Percentiles rank a stretch among this genome's conserved stretches.
phyloP scores from a whole-genome alignment of 352 stramenopile species.

The Blastocystis sp. region DNA sequence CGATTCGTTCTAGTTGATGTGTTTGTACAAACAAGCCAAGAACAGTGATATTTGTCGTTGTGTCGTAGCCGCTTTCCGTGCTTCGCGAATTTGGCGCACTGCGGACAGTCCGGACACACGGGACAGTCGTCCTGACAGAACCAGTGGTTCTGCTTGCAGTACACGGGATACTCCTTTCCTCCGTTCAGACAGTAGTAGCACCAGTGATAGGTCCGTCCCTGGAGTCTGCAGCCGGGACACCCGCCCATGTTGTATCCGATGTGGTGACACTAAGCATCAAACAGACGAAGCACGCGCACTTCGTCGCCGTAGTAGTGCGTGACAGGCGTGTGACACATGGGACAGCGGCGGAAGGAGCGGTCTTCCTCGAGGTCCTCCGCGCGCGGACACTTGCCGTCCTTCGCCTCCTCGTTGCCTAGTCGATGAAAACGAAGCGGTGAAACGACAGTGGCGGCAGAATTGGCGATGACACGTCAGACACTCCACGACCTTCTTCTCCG shows the following conservation, averaged over 20 bases:
- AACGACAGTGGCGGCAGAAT: constrained; percentile 51
- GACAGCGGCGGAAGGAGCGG: constrained; percentile 37
- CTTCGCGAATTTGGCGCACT: constrained; percentile 4
- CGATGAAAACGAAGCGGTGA: not conserved
- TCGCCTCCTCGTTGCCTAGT: constrained; percentile 45
- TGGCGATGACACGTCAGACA: constrained; percentile 31
- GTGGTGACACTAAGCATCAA: constrained; percentile 49
- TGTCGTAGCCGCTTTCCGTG: not conserved
- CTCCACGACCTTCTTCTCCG: constrained; percentile 21
- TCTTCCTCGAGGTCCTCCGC: constrained; percentile 48
- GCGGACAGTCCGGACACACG: constrained; percentile 40
- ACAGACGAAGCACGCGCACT: not conserved
- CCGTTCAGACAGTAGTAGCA: constrained; percentile 56
- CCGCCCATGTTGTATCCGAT: constrained; percentile 40
- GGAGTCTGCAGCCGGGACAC: constrained; percentile 26
- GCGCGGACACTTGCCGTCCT: constrained; percentile 48
- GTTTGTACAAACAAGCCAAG: not conserved
- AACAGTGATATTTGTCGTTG: constrained; percentile 36
- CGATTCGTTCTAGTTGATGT: not conserved
- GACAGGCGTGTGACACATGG: constrained; percentile 52
- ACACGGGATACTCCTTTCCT: constrained; percentile 52
- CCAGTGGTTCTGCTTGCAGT: constrained; percentile 57
- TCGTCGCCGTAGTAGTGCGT: constrained; percentile 56
- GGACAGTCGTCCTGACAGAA: constrained; percentile 47
- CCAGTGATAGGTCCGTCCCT: constrained; percentile 54